Evolutionary conservation across 345 rosid species (phyloP), one percentile per base, ranked within the genome.

Genomic region (Euphorbia pulcherrima): DNA sequence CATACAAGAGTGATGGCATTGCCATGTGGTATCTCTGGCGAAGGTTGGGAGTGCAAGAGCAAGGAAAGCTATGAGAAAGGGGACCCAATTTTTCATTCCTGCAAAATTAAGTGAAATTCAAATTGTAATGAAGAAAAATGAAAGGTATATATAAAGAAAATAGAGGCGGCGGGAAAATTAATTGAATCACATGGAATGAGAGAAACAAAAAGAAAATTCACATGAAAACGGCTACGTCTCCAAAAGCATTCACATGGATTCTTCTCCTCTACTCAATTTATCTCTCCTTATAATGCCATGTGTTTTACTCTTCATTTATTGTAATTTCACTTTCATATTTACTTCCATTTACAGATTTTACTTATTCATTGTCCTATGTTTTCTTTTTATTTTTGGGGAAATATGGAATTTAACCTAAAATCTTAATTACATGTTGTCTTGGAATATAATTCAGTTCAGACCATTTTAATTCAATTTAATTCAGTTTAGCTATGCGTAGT

Each of bases 111-210:
- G 37, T 33, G 37, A 33, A 2, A 33, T n/a, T n/a, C n/a, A n/a
- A n/a, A n/a, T n/a, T n/a, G n/a, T n/a, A n/a, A n/a, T n/a, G n/a
- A n/a, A n/a, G n/a, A n/a, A n/a, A 2, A 33, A 33, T 33, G 37
- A 26, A 2, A n/a, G n/a, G 50, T 24, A 27, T 50, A 50, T 69
- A 69, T 24, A 46, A 48, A 37, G 59, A 14, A 4, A 39, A 44
- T 2, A 2, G 16, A 18, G 14, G 14, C 3, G 65, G 18, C 6
- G 14, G 13, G 48, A 21, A n/a, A 72, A 64, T 72, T 41, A 72
- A 65, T 69, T 9, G 47, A 3, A 13, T 72, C 75, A 72, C 75
- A 72, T 57, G 60, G 23, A 41, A 71, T n/a, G 74, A 17, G 55
- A n/a, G 47, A 28, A 52, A 28, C 37, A 16, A 33, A 40, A n/a